Evolutionary conservation across 495 filamentous ascomycete genomes (phyloP), one percentile per base, ranked within the genome.

Genomic region (Cladorrhinum samala): DNA sequence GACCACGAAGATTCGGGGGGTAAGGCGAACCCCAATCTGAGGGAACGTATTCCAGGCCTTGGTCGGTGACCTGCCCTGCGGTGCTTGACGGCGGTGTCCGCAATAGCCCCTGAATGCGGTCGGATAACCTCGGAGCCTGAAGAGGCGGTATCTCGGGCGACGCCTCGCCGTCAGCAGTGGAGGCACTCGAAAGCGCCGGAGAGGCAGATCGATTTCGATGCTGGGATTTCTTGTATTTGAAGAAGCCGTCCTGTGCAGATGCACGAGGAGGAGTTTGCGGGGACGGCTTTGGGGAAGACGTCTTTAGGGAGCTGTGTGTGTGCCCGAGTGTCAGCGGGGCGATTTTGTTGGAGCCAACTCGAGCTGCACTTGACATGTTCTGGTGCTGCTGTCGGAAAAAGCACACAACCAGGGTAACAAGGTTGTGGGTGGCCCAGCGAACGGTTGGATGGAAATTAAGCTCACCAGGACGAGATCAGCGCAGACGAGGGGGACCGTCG

Each of bases 1-100:
- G 66, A 60, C 57, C 71, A 60, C 68, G 80, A 63, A 72, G 68
- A 20, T 70, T 75, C 47, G 74, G 71, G 33, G 78, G 81, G 70
- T 88, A 88, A 50, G 86, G 85, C 11, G 86, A 89, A 9, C 86
- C 86, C 85, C 85, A 88, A 60, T 78, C 82, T 19, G 83, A 83
- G 25, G 82, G 83, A 55, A 81, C 84, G 68, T 82, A 83, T 54
- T 62, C 56, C 13, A 55, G 58, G 14, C 52, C 63, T 58, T 68
- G 66, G 23, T 59, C 51, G 13, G 9, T 4, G 11, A 9, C 18
- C 7, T 42, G 11, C 3, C 24, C 18, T 36, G 17, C 49, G 3
- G 43, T 19, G 37, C 41, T 49, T 21, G 30, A 24, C n/a, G 77
- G 71, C 18, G 77, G 77, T 8, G 78, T 78, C 61, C 70, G 73